Evolutionary conservation across 2,329 filamentous ascomycete species (phyloP), one percentile per base, ranked within the genome.

Genomic region (Periconia macrospinosa): DNA sequence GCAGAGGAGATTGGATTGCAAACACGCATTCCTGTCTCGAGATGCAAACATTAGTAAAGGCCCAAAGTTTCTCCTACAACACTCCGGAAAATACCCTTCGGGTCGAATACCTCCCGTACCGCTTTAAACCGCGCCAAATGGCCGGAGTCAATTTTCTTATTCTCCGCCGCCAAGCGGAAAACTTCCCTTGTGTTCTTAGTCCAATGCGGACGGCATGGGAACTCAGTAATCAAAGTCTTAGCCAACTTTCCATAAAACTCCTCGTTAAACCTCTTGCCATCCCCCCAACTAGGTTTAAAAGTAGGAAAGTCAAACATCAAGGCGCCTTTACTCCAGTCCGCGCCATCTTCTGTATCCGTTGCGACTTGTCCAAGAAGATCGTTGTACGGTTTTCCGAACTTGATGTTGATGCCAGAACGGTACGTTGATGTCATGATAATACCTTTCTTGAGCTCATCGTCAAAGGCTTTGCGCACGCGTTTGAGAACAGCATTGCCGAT

Each of bases 231-330:
- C 17, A 82, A 72, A 0, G 73, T 75, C 47, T 76, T 75, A 18
- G 79, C 78, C 3, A 82, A 67, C 6, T 75, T 77, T 35, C 73
- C 74, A 56, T 82, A 82, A 49, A 82, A 83, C 2, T 73, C 70
- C 64, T 81, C 79, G 51, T 82, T 82, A 58, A 76, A 82, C 44
- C 79, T 75, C 63, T 75, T 67, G 5, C 75, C 64, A 50, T 82
- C 78, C 1, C 79, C 80, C 9, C 74, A 60, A 2, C 62, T 74
- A 0, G 80, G 79, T 47, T 76, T 72, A 62, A 77, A 82, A 18
- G 69, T 75, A 2, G 80, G 80, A 58, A 82, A 83, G 59, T 83
- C 80, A 57, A 83, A 79, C 80, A 82, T 83, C 60, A 83, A 80
- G 18, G 76, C 74, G 2, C 79, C 80, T 62, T 80, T 54, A 47